Base-by-base conservation (phyloP, 176 grass and related monocot genomes). In the Eragrostis curvula region DNA sequence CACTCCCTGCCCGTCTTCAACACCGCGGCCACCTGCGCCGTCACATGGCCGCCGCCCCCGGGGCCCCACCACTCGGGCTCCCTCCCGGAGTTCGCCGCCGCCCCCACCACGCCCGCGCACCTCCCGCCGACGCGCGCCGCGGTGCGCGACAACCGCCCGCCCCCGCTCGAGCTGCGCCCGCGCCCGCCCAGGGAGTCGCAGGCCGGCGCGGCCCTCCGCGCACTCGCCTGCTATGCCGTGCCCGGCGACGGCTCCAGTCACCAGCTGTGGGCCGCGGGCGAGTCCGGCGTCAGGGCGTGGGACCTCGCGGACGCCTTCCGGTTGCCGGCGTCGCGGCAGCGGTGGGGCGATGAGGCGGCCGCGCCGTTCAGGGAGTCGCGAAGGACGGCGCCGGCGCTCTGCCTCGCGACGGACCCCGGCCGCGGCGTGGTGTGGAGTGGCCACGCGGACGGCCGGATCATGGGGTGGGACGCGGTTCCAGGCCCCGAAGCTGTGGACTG, bases 341-440 rank as follows among this genome's bases (percentile, higher is more conserved):
- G 81, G n/a, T 89, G 87, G 85, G 94, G 91, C 9, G 94, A 94
- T 28, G 94, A 97, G 76, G 84, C 92, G 1, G 77, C 78, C 13
- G 80, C 81, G 17, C 87, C 89, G 16, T 94, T 91, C 45, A 55
- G 55, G 67, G 89, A 97, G 83, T 97, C 89, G 67, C 66, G 72
- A 48, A 85, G 86, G 78, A 91, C 87, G 45, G 0, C 81, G 5
- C 78, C 84, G 7, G 87, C 87, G 53, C 46, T 97, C 7, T 94
- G 86, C 74, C 51, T 97, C 48, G 32, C 30, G 23, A 59, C 62
- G 5, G 94, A 97, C 75, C 78, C 78, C 2, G 81, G 66, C 32
- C 89, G 58, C 21, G 69, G 81, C 32, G n/a, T 97, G 66, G 81
- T 97, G 66, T 97, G 94, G 94, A 97, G 91, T 86, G 94, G 94